These are phyloP conservation scores for Cytidiella melzeri DNA, from an alignment of 768 basidiomycete species.

Conservation along the genomic window DNA sequence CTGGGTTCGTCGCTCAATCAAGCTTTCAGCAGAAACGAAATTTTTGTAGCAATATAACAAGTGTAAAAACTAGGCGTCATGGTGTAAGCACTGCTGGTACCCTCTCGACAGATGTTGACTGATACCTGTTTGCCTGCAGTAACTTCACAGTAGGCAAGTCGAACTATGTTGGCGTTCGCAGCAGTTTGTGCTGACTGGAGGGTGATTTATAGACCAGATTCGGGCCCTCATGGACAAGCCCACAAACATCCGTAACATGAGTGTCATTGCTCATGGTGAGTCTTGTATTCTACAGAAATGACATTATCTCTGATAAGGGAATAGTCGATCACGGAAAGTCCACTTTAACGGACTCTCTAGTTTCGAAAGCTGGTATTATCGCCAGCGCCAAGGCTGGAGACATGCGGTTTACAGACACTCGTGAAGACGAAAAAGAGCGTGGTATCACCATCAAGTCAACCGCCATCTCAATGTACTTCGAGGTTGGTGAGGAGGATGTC, in stretches of 20 bases:
- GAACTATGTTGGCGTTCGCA: no score
- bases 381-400: conserved; percentile 92
- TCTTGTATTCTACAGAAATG: conserved; percentile 16
- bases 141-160: conserved; percentile 85
- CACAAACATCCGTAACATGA: conserved; percentile 94
- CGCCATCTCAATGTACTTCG: conserved; percentile 99
- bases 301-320: conserved; percentile 1
- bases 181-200: no score
- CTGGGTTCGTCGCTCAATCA: no score
- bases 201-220: conserved; percentile 67
- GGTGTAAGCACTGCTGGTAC: conserved; percentile 57
- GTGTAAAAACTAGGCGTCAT: conserved; percentile 55
- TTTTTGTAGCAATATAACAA: neutral
- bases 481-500: conserved; percentile 87
- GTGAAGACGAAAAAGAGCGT: conserved; percentile 98
- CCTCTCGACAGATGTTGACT: conserved; percentile 22
- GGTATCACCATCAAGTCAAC: conserved; percentile 99
- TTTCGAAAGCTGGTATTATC: conserved; percentile 99
- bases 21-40: no score
- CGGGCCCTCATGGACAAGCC: conserved; percentile 83
- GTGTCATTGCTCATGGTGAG: conserved; percentile 87
- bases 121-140: conserved; percentile 36
- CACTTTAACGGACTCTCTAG: conserved; percentile 96
- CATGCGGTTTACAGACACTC: conserved; percentile 94
- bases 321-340: conserved; percentile 99